Percentiles rank a stretch among this genome's conserved stretches.
These are phyloP conservation scores for Metschnikowia lunata DNA, from an alignment of 805 yeast genomes.

Conservation along the genomic window DNA sequence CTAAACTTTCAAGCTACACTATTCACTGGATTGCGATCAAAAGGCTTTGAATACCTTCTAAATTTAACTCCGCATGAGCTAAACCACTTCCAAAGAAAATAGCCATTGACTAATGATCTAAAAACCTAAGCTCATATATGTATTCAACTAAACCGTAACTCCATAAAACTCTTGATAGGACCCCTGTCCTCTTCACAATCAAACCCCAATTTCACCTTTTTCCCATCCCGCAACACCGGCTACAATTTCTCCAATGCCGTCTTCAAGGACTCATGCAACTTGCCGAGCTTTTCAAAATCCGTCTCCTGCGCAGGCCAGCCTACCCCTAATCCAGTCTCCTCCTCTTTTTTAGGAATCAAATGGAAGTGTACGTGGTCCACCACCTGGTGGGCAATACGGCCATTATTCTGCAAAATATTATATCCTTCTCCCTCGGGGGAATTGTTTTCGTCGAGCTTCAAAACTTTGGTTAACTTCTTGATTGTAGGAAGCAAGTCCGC, in stretches of 20 bases:
- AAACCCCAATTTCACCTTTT: too few species aligned
- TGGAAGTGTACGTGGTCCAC: constrained; percentile 98
- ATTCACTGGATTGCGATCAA: too few species aligned
- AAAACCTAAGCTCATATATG: too few species aligned
- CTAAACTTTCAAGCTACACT: too few species aligned
- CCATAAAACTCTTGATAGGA: too few species aligned
- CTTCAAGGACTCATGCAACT: constrained; percentile 56
- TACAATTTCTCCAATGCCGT: constrained; percentile 22
- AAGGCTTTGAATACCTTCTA: too few species aligned
- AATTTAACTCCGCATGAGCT: too few species aligned
- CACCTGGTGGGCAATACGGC: constrained; percentile 90
- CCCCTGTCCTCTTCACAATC: too few species aligned
- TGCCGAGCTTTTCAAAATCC: constrained; percentile 67
- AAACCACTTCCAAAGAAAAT: too few species aligned
- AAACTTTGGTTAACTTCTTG: constrained; percentile 74
- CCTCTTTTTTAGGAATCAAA: constrained; percentile 82
- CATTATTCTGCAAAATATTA: constrained; percentile 89
- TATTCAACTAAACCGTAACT: too few species aligned
- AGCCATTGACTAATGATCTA: too few species aligned
- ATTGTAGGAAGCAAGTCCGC: constrained; percentile 84
- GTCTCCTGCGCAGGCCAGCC: constrained; percentile 94
- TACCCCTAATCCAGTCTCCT: constrained; percentile 69
- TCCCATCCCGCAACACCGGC: too few species aligned
- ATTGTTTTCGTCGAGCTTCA: constrained; percentile 60
- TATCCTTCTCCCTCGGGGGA: constrained; percentile 68